These are phyloP conservation scores for Penicillium capsulatum DNA, from an alignment of 2,329 filamentous ascomycete species.

Conservation along the genomic window DNA sequence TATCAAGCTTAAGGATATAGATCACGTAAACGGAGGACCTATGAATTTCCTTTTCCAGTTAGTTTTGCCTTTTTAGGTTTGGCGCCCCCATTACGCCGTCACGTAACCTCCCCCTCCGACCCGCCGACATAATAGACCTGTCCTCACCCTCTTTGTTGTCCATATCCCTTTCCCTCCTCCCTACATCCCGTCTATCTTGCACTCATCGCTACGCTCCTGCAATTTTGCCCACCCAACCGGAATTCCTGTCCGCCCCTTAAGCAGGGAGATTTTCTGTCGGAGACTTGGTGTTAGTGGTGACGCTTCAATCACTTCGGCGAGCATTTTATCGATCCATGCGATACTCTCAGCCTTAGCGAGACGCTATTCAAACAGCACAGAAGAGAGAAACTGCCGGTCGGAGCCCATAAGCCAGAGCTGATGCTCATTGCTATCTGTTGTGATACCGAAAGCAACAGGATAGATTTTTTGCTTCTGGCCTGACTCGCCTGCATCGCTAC, in stretches of 20 bases:
- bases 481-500: too few relatives aligned
- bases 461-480: neutral
- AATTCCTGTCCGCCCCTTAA: too few relatives aligned
- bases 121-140: too few relatives aligned
- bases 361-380: neutral
- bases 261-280: constrained; percentile 1
- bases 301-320: neutral
- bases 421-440: neutral
- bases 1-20: too few relatives aligned
- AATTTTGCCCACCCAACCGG: too few relatives aligned
- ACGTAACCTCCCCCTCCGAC: too few relatives aligned
- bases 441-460: neutral
- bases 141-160: too few relatives aligned
- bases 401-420: neutral
- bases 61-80: too few relatives aligned
- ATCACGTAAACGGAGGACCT: too few relatives aligned
- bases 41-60: too few relatives aligned
- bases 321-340: constrained; percentile 2
- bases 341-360: neutral
- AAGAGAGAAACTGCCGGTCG: neutral
- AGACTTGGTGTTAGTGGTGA: constrained; percentile 1
- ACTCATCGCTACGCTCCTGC: constrained; percentile 1
- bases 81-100: too few relatives aligned
- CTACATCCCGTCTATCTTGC: neutral
- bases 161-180: too few relatives aligned